These are phyloP conservation scores for Alternaria ethzedia DNA, from an alignment of 2,329 filamentous ascomycete genomes.

Conservation along the genomic window DNA sequence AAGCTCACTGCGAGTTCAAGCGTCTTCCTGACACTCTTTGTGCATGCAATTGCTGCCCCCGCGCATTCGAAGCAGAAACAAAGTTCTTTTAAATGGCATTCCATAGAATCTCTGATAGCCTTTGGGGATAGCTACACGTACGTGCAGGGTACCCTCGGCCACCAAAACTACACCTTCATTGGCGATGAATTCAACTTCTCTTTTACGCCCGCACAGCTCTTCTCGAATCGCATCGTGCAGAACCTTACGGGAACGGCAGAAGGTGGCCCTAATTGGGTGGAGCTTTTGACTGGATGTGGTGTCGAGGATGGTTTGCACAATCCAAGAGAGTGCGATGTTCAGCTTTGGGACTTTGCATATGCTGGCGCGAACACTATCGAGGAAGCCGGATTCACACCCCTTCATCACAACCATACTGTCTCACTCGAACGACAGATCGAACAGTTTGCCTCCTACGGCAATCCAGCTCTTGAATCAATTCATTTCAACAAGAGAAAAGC, in stretches of 20 bases:
- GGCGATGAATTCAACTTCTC: constrained; percentile 58
- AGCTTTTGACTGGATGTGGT: constrained; percentile 61
- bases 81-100: constrained; percentile 22
- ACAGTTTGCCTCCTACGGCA: constrained; percentile 56
- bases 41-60: constrained; percentile 5
- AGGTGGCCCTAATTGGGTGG: constrained; percentile 63
- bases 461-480: constrained; percentile 47
- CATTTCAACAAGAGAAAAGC: constrained; percentile 46
- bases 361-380: constrained; percentile 59
- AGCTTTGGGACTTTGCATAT: constrained; percentile 65
- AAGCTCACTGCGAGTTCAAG: constrained; percentile 3
- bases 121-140: constrained; percentile 62
- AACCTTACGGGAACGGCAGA: constrained; percentile 56
- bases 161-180: constrained; percentile 61
- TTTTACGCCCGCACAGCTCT: constrained; percentile 53
- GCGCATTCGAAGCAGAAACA: background rate
- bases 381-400: constrained; percentile 48
- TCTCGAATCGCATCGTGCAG: constrained; percentile 59
- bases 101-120: constrained; percentile 44
- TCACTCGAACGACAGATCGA: constrained; percentile 58
- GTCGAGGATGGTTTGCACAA: constrained; percentile 51
- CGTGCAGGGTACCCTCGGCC: constrained; percentile 61
- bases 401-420: constrained; percentile 60
- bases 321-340: constrained; percentile 53
- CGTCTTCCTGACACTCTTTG: constrained; percentile 1